Conservation (phyloP, 345 rosid genomes). For the Trapa incisa region DNA sequence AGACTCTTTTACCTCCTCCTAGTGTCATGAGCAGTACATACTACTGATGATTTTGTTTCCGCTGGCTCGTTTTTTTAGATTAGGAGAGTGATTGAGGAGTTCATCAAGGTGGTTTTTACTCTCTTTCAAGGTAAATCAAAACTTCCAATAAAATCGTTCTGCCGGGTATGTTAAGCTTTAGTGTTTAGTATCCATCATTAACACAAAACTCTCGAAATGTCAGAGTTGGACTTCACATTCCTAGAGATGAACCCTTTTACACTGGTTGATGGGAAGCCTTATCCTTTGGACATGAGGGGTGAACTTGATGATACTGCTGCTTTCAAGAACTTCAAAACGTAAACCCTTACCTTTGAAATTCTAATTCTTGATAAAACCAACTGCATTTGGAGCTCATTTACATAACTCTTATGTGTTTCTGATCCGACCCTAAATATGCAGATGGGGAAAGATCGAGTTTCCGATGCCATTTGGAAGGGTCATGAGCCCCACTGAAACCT, state of each 20-base stretch:
- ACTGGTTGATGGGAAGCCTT: conserved; percentile 81
- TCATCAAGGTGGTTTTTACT: conserved; percentile 53
- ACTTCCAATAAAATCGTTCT: not conserved
- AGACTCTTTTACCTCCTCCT: not conserved
- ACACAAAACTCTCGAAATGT: conserved; percentile 2
- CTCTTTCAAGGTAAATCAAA: conserved; percentile 59
- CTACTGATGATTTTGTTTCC: not conserved
- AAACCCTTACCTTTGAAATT: not conserved
- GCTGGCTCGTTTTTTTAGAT: conserved; percentile 26
- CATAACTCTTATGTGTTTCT: not conserved
- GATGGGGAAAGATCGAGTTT: conserved; percentile 90
- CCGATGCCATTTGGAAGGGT: conserved; percentile 96
- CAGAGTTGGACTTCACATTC: conserved; percentile 96
- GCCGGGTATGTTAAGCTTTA: not conserved
- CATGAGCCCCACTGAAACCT: conserved; percentile 80
- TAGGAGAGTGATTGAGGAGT: conserved; percentile 55
- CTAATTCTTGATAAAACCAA: not conserved
- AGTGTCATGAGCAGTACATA: not conserved
- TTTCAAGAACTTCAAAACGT: conserved; percentile 96
- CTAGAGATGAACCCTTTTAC: conserved; percentile 98
- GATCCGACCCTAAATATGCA: conserved; percentile 13
- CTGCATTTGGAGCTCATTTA: not conserved
- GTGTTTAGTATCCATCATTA: conserved; percentile 9
- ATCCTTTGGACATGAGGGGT: conserved; percentile 97
- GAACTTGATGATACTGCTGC: conserved; percentile 97